Conservation (phyloP, 2,329 filamentous ascomycete species). For the Nemania serpens region DNA sequence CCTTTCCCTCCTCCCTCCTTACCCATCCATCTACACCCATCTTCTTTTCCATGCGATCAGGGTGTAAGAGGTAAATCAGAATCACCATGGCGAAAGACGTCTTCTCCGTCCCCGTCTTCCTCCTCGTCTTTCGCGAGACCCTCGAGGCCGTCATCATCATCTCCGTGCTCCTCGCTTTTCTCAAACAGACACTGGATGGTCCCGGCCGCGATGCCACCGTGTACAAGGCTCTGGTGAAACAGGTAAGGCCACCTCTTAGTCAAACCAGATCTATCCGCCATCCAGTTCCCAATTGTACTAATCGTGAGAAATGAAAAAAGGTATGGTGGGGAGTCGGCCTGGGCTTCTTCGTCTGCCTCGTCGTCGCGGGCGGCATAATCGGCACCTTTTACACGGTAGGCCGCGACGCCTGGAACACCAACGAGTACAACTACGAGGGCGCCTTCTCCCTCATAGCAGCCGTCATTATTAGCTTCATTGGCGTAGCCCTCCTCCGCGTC, state of each 20-base stretch:
- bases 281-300: not conserved
- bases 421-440: slow-evolving; percentile 82
- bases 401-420: slow-evolving; percentile 66
- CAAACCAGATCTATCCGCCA: not conserved
- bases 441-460: slow-evolving; percentile 75
- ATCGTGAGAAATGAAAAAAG: slow-evolving; percentile 38
- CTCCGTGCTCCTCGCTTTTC: slow-evolving; percentile 82
- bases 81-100: slow-evolving; percentile 36
- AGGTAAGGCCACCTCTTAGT: slow-evolving; percentile 48
- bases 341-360: slow-evolving; percentile 67
- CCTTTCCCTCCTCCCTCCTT: not conserved
- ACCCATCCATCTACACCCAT: not conserved
- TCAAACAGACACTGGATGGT: slow-evolving; percentile 77
- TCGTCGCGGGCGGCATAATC: slow-evolving; percentile 70
- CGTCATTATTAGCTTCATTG: slow-evolving; percentile 81
- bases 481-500: slow-evolving; percentile 77
- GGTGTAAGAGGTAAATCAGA: slow-evolving; percentile 3
- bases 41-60: not conserved
- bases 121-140: slow-evolving; percentile 86
- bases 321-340: slow-evolving; percentile 70
- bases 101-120: slow-evolving; percentile 63
- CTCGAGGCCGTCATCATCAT: slow-evolving; percentile 85
- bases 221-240: slow-evolving; percentile 70
- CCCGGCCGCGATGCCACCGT: slow-evolving; percentile 63
- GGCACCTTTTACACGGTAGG: slow-evolving; percentile 74